Evolutionary conservation across 306 rosid genomes (phyloP), one percentile per base, ranked within the genome.

Genomic region (Trifolium fragiferum): DNA sequence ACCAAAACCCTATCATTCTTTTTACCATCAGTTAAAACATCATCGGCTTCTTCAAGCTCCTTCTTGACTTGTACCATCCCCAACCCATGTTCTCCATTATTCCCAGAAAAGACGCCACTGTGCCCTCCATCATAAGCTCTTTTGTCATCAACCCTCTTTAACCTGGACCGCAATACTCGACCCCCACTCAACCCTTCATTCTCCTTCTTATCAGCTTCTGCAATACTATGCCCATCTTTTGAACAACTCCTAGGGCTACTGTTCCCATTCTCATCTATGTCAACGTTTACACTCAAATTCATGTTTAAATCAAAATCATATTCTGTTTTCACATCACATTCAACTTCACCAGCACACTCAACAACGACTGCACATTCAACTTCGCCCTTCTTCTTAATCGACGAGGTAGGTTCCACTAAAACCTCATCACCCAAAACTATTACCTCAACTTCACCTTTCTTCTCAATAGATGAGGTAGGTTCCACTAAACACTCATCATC

Each of bases 121-220:
- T 64, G 68, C 70, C 77, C 90, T 30, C 59, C 88, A 53, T 72
- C 55, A 57, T 19, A 61, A 70, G 35, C 21, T 72, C 55, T 82
- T 58, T 21, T 75, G 53, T 65, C 68, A 35, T 71, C 76, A 19
- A 11, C 84, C 72, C 55, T 79, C 72, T 67, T 67, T 23, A 10
- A 72, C 83, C 71, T 84, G 16, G 97, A 87, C 68, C 97, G 89
- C 76, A 94, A 80, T 54, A 88, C 84, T 65, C 92, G 84, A 73
- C 80, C 89, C 65, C 72, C 74, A 73, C 57, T 23, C 57, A 44
- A 72, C 66, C 55, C 59, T 66, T 55, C 68, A 80, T 8, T 10
- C 19, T 7, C 76, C 58, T 47, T 76, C 62, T 40, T 46, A 75
- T 67, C 85, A 72, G 7, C 21, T 12, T 54, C 78, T 21, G 32